Conservation (phyloP, 73 alveolate genomes). For the Paraurostyla sp. region DNA sequence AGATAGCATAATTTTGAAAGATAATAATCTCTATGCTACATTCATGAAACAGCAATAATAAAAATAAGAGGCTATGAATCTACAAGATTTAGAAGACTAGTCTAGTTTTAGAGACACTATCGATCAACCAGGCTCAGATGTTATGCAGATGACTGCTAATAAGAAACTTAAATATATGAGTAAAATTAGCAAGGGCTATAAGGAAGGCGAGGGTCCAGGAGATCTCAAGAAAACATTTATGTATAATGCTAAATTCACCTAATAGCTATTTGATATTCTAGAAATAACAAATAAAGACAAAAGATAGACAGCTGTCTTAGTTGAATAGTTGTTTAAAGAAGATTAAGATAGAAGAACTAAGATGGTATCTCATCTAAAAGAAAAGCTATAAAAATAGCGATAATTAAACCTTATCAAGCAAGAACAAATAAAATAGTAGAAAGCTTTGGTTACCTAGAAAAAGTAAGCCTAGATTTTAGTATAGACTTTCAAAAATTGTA, state of each 20-base stretch:
- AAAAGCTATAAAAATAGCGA: background rate
- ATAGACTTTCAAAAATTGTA: constrained; percentile 25
- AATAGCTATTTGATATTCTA: background rate
- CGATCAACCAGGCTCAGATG: background rate
- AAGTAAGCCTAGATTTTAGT: constrained; percentile 21
- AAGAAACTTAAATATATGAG: constrained; percentile 23
- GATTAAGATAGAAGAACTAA: background rate
- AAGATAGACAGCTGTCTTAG: background rate
- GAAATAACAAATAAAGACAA: background rate
- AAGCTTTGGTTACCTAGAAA: background rate
- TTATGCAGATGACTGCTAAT: background rate
- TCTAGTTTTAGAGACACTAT: background rate
- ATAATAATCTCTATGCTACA: constrained; percentile 9
- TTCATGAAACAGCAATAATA: constrained; percentile 8
- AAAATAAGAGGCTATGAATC: background rate
- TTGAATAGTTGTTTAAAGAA: constrained; percentile 10
- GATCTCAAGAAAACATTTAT: constrained; percentile 38
- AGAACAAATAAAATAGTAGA: background rate
- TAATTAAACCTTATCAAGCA: background rate
- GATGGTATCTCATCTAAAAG: background rate
- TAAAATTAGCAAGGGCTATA: background rate
- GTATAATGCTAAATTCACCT: constrained; percentile 47
- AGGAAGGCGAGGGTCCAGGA: constrained; percentile 48
- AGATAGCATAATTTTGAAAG: too few relatives aligned
- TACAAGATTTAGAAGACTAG: background rate